These are phyloP conservation scores for Cordyceps sp. DNA, from an alignment of 2,329 filamentous ascomycete species.

Conservation along the genomic window DNA sequence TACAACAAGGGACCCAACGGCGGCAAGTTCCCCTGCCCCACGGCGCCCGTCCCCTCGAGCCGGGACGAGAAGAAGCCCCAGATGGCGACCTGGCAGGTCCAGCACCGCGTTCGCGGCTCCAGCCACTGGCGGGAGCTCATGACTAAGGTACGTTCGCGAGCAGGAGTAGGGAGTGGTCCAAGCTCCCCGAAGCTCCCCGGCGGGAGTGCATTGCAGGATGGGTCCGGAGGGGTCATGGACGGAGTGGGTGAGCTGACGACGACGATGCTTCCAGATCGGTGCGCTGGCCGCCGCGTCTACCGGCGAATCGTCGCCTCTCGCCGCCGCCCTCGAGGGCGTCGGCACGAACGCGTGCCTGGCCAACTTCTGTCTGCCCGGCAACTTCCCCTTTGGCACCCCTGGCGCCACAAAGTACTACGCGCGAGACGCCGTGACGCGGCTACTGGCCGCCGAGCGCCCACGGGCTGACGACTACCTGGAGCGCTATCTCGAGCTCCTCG, in stretches of 20 bases:
- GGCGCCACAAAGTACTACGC: slow-evolving; percentile 15
- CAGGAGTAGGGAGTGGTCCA: too few relatives aligned
- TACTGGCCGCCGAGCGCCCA: slow-evolving; percentile 12
- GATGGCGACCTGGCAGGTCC: slow-evolving; percentile 15
- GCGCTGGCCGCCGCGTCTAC: slow-evolving; percentile 7
- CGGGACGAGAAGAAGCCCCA: slow-evolving; percentile 12
- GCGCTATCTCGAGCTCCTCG: slow-evolving; percentile 14
- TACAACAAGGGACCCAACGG: slow-evolving; percentile 19
- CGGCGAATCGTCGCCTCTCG: slow-evolving; percentile 10
- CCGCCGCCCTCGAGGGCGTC: slow-evolving; percentile 13
- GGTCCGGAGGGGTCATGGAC: too few relatives aligned
- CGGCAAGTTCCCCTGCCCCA: slow-evolving; percentile 16
- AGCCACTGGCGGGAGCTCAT: slow-evolving; percentile 20
- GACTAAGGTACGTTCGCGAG: slow-evolving; percentile 17
- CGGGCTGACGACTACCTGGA: slow-evolving; percentile 11
- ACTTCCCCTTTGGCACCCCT: slow-evolving; percentile 21
- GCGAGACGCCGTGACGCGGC: slow-evolving; percentile 13
- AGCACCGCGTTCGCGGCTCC: slow-evolving; percentile 16
- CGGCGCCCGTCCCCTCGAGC: slow-evolving; percentile 8
- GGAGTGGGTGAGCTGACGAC: too few relatives aligned
- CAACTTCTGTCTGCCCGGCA: slow-evolving; percentile 17
- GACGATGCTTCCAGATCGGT: slow-evolving; percentile 9
- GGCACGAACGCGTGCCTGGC: slow-evolving; percentile 18
- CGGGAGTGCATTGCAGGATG: too few relatives aligned
- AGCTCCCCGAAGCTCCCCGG: too few relatives aligned